Conservation (phyloP, 2,329 filamentous ascomycete species). For the Ophiostoma quercus region DNA sequence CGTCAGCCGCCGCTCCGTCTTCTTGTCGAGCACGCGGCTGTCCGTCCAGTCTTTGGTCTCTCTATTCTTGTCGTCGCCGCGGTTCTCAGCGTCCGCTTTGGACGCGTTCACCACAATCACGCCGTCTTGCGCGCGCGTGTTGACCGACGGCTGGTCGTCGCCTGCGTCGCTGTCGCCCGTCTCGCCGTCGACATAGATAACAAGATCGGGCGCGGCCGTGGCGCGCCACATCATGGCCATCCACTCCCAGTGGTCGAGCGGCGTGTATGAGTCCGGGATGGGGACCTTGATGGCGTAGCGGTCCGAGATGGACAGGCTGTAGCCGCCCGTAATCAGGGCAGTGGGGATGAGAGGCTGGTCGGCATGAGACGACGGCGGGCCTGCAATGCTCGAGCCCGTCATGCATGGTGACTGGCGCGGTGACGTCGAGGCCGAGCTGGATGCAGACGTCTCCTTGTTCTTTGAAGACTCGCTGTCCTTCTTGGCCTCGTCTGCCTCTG, state of each 20-base stretch:
- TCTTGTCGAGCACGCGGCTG: constrained; percentile 52
- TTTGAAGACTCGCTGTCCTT: background rate
- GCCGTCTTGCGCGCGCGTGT: constrained; percentile 38
- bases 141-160: constrained; percentile 33
- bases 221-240: constrained; percentile 91
- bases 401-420: background rate
- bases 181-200: constrained; percentile 48
- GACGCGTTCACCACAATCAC: constrained; percentile 48
- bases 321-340: constrained; percentile 69
- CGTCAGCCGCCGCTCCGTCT: constrained; percentile 65
- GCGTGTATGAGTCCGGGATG: constrained; percentile 70
- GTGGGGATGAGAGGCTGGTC: constrained; percentile 42
- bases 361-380: background rate
- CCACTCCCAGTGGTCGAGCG: constrained; percentile 96
- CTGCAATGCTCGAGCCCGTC: background rate
- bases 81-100: background rate
- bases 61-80: background rate
- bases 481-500: background rate
- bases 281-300: constrained; percentile 67
- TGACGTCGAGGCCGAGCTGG: background rate
- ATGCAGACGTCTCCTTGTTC: background rate
- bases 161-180: background rate
- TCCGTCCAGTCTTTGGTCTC: background rate
- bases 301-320: constrained; percentile 74
- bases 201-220: constrained; percentile 73